Conservation (phyloP, 495 filamentous ascomycete species). For the Tuber melanosporum region DNA sequence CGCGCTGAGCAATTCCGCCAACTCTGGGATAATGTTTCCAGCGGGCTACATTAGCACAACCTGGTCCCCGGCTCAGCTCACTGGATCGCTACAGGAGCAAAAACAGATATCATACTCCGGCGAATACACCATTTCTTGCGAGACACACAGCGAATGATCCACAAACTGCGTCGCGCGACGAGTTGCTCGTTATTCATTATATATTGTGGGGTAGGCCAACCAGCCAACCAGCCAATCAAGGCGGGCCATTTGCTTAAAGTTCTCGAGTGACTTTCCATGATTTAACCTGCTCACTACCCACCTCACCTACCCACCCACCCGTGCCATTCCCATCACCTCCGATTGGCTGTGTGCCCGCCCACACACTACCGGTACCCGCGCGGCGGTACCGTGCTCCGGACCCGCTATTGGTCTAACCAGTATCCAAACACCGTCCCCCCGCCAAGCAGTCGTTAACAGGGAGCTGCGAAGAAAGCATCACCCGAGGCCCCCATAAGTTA, state of each 20-base stretch:
- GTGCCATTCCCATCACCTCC: not conserved
- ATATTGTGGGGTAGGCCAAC: conserved; percentile 40
- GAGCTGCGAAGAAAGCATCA: not conserved
- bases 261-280: not conserved
- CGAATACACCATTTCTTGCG: no score
- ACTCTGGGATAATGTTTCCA: not conserved
- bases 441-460: not conserved
- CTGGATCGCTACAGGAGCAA: conserved; percentile 50
- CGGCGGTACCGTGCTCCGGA: not conserved
- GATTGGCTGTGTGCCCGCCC: not conserved
- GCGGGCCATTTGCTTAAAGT: not conserved
- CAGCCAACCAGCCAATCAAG: conserved; percentile 44
- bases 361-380: no score
- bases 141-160: no score
- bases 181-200: no score
- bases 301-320: not conserved
- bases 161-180: no score
- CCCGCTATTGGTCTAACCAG: not conserved
- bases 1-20: conserved; percentile 20
- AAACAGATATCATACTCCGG: not conserved
- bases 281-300: not conserved
- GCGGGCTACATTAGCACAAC: conserved; percentile 56
- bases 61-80: conserved; percentile 56
- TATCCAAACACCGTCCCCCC: not conserved
- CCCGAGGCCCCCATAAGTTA: no score